phyloP scores from a whole-genome alignment of 2,329 filamentous ascomycete species.

The Aureobasidium pullulans region DNA sequence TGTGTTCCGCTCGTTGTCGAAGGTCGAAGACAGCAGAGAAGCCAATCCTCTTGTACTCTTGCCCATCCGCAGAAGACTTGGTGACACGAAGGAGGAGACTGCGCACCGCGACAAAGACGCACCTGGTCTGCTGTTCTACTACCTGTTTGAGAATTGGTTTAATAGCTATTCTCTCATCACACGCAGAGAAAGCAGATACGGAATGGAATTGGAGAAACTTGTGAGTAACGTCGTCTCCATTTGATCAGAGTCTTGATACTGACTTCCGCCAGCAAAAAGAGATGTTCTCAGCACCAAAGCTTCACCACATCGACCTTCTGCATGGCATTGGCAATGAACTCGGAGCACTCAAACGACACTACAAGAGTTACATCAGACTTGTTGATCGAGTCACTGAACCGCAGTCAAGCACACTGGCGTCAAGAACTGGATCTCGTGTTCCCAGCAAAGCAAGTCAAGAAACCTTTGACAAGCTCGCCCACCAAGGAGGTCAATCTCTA shows the following conservation, averaged over 20 bases:
- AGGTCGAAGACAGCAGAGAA: slow-evolving; percentile 33
- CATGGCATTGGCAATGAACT: slow-evolving; percentile 56
- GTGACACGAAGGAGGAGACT: slow-evolving; percentile 38
- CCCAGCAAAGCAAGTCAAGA: slow-evolving; percentile 22
- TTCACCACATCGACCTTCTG: slow-evolving; percentile 43
- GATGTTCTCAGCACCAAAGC: slow-evolving; percentile 46
- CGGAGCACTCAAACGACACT: slow-evolving; percentile 53
- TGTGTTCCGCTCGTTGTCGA: slow-evolving; percentile 55
- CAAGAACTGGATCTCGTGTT: slow-evolving; percentile 35
- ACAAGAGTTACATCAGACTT: slow-evolving; percentile 53
- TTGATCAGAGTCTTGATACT: neutral
- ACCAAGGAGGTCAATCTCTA: slow-evolving; percentile 26
- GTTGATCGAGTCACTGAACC: slow-evolving; percentile 51
- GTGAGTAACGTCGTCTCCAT: slow-evolving; percentile 26
- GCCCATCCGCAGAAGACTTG: slow-evolving; percentile 38
- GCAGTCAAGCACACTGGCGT: slow-evolving; percentile 35
- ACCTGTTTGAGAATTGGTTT: slow-evolving; percentile 59
- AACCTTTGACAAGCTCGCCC: slow-evolving; percentile 20
- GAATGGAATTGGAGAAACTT: slow-evolving; percentile 42
- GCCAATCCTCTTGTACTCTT: slow-evolving; percentile 35
- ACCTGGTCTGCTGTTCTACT: slow-evolving; percentile 57
- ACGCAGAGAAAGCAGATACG: slow-evolving; percentile 39
- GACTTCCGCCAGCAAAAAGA: slow-evolving; percentile 35
- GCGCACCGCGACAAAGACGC: slow-evolving; percentile 45
- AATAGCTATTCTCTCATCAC: slow-evolving; percentile 52